Percentiles rank a stretch among this genome's conserved stretches.
phyloP scores from a whole-genome alignment of 2,329 filamentous ascomycete species.

The Pseudogymnoascus sp. region DNA sequence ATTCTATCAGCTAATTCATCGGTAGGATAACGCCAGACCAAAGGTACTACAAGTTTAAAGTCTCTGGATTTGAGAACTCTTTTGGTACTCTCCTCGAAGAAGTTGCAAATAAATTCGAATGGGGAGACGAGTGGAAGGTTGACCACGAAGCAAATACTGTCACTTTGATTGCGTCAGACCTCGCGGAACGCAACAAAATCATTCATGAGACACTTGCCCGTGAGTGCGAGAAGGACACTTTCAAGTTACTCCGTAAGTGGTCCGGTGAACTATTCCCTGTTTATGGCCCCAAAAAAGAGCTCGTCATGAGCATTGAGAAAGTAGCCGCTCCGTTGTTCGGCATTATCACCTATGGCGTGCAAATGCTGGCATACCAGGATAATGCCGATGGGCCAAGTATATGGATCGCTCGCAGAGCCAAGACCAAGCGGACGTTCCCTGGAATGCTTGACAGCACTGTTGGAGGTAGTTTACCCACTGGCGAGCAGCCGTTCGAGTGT shows the following conservation, averaged over 20 bases:
- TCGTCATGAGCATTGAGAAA: constrained; percentile 35
- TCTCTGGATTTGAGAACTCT: constrained; percentile 14
- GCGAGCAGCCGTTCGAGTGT: constrained; percentile 20
- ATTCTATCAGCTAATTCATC: background rate
- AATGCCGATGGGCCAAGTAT: constrained; percentile 14
- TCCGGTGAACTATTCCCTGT: constrained; percentile 35
- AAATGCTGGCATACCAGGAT: constrained; percentile 31
- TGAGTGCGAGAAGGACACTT: background rate
- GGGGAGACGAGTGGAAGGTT: constrained; percentile 11
- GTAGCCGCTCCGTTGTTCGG: constrained; percentile 35
- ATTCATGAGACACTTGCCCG: constrained; percentile 12
- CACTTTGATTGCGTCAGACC: constrained; percentile 2
- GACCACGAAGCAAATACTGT: constrained; percentile 11
- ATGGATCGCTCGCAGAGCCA: constrained; percentile 24
- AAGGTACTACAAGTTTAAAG: constrained; percentile 18
- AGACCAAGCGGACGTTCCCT: constrained; percentile 25
- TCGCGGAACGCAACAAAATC: constrained; percentile 10
- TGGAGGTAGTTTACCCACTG: constrained; percentile 19
- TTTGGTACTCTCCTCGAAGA: constrained; percentile 15
- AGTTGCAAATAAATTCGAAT: constrained; percentile 10
- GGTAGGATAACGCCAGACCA: background rate
- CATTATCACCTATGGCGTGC: constrained; percentile 36
- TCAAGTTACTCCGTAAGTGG: constrained; percentile 22
- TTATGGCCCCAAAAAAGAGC: constrained; percentile 30
- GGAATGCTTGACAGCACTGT: constrained; percentile 26